These are phyloP conservation scores for Clavulina sp. DNA, from an alignment of 768 basidiomycete species.

Conservation along the genomic window DNA sequence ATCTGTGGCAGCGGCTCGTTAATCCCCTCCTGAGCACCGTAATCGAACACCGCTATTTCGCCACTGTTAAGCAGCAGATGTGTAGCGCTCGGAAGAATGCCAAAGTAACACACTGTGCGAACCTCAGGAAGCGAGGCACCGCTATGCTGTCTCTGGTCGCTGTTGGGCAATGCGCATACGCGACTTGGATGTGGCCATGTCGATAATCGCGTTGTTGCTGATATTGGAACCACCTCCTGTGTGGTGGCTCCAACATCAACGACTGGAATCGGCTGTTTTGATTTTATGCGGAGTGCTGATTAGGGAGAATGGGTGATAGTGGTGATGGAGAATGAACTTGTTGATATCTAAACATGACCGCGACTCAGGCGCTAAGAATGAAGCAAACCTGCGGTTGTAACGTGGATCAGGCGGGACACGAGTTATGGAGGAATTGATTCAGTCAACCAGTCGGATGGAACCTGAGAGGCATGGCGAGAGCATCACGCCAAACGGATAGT, in stretches of 20 bases:
- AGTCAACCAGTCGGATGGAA: conserved; percentile 46
- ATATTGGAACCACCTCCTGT: conserved; percentile 61
- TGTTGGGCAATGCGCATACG: conserved; percentile 50
- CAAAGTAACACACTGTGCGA: conserved; percentile 56
- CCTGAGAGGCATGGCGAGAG: conserved; percentile 47
- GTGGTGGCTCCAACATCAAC: conserved; percentile 63
- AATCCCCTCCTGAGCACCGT: conserved; percentile 19
- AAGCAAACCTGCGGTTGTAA: too few relatives aligned
- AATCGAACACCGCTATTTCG: conserved; percentile 30
- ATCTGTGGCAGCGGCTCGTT: conserved; percentile 53
- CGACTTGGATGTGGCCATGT: conserved; percentile 53
- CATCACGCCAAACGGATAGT: too few relatives aligned
- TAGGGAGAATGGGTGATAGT: too few relatives aligned
- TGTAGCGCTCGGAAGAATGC: conserved; percentile 50
- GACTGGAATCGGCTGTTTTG: conserved; percentile 61
- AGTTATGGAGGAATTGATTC: too few relatives aligned
- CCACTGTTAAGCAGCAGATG: conserved; percentile 55
- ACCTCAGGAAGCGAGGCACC: conserved; percentile 51
- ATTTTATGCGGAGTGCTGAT: too few relatives aligned
- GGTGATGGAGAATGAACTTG: too few relatives aligned
- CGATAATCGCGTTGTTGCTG: conserved; percentile 43
- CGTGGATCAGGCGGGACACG: too few relatives aligned
- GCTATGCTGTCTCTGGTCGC: conserved; percentile 51
- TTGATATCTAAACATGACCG: too few relatives aligned
- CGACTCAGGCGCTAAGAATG: too few relatives aligned